Evolutionary conservation across 2,329 filamentous ascomycete species (phyloP), one percentile per base, ranked within the genome.

Genomic region (Alternaria sp.): DNA sequence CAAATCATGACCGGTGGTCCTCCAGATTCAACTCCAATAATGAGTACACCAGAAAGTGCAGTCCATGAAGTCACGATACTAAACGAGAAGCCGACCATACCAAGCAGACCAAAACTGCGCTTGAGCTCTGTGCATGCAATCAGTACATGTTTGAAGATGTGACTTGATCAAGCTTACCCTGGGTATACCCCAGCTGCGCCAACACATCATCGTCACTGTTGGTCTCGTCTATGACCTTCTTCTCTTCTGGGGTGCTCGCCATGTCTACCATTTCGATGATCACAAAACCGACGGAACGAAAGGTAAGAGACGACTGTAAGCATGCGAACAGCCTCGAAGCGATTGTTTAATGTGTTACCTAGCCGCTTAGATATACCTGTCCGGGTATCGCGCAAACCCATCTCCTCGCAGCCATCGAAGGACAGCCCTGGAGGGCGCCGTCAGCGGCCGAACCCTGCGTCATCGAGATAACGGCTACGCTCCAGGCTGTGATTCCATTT

Each of bases 81-180:
- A 74, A 89, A 88, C 49, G 82, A 84, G 76, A 89, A 88, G 1
- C 85, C 86, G 32, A 88, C 81, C 85, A 88, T 88, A 36, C 86
- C 86, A 26, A 88, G 67, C 6, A 87, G 74, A 10, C 84, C 81
- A 67, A 88, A 88, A 9, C 81, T 85, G 9, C 86, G 84, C 72
- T 86, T 87, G 67, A 88, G 81, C 74, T 88, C 86, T 86, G 57
- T 3, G 28, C n/a, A 45, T 3, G 12, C 15, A 7, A 19, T 59
- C 25, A 62, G 56, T 25, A 25, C 10, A 13, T 19, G 11, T 26
- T n/a, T 10, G 12, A 4, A 11, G 17, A 19, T 46, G 3, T 21
- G 5, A 12, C 21, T 6, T 13, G 19, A 2, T 11, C 21, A 9
- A 26, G n/a, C 64, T 25, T 62, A 77, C 79, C 79, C 63, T 80